These are phyloP conservation scores for Isoetes taiwanensis DNA, from an alignment of 75 land plant species.

Conservation along the genomic window DNA sequence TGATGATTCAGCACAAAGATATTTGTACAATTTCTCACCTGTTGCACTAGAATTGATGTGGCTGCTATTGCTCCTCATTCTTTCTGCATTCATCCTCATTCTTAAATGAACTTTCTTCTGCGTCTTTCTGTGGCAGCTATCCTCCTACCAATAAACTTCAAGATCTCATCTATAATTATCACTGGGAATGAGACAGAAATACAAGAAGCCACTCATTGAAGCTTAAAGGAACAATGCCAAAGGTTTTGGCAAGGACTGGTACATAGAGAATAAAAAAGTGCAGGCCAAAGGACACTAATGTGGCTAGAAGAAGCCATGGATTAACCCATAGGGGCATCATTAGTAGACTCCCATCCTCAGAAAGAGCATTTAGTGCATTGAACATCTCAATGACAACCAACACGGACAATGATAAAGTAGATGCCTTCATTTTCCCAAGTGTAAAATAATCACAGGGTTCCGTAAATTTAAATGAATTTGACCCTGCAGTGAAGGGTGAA, in stretches of 20 bases:
- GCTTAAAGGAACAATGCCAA: conserved; percentile 3
- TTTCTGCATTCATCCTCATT: too few relatives aligned
- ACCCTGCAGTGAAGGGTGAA: not conserved
- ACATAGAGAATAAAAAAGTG: conserved; percentile 5
- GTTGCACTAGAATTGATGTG: too few relatives aligned
- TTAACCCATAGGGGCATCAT: conserved; percentile 5
- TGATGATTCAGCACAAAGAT: too few relatives aligned
- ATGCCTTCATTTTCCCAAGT: conserved; percentile 4
- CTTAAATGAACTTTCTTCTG: not conserved
- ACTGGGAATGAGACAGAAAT: not conserved
- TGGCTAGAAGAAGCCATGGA: conserved; percentile 2
- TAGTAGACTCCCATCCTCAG: conserved; percentile 4
- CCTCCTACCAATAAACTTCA: conserved; percentile 3
- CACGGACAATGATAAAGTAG: not conserved
- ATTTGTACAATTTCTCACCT: too few relatives aligned
- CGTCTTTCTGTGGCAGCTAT: not conserved
- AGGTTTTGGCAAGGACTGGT: not conserved
- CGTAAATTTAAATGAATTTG: not conserved
- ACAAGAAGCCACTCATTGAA: conserved; percentile 8
- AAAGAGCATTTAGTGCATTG: conserved; percentile 1
- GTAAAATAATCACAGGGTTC: conserved; percentile 1
- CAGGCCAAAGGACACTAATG: conserved; percentile 1
- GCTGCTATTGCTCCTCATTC: too few relatives aligned
- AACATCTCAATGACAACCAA: conserved; percentile 3
- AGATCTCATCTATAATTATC: not conserved